phyloP scores from a whole-genome alignment of 495 filamentous ascomycete species.

The Hypoxylon lienhwacheense region DNA sequence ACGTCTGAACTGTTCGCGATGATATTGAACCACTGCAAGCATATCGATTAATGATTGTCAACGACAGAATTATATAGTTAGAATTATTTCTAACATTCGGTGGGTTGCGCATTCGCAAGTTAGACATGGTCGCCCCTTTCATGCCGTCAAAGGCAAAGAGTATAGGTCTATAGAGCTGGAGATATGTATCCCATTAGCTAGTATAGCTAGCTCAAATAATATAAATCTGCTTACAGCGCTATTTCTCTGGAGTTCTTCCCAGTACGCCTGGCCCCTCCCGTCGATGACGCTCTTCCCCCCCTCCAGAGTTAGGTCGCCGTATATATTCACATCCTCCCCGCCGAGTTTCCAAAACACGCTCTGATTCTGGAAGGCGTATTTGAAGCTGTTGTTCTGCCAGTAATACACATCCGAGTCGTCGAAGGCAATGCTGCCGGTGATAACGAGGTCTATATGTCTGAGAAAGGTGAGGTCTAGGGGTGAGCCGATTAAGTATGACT shows the following conservation, averaged over 20 bases:
- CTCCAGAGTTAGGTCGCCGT: conserved; percentile 26
- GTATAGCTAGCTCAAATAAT: background rate
- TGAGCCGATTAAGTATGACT: conserved; percentile 61
- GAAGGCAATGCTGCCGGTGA: conserved; percentile 27
- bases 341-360: conserved; percentile 40
- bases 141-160: conserved; percentile 65
- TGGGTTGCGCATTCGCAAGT: conserved; percentile 63
- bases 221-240: conserved; percentile 19
- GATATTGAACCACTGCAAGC: conserved; percentile 60
- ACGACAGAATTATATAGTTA: background rate
- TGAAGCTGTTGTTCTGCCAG: conserved; percentile 37
- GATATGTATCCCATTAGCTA: background rate
- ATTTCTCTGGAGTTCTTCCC: conserved; percentile 61
- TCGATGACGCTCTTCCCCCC: conserved; percentile 36
- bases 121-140: conserved; percentile 60
- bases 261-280: conserved; percentile 64
- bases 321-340: conserved; percentile 39
- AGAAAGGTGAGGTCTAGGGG: conserved; percentile 67
- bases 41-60: background rate
- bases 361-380: conserved; percentile 37
- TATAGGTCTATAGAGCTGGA: conserved; percentile 41
- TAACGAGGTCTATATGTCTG: conserved; percentile 61
- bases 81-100: conserved; percentile 49
- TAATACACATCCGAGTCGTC: conserved; percentile 37
- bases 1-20: conserved; percentile 69